Evolutionary conservation across 345 rosid genomes (phyloP).

Genomic region (Brassica carinata): DNA sequence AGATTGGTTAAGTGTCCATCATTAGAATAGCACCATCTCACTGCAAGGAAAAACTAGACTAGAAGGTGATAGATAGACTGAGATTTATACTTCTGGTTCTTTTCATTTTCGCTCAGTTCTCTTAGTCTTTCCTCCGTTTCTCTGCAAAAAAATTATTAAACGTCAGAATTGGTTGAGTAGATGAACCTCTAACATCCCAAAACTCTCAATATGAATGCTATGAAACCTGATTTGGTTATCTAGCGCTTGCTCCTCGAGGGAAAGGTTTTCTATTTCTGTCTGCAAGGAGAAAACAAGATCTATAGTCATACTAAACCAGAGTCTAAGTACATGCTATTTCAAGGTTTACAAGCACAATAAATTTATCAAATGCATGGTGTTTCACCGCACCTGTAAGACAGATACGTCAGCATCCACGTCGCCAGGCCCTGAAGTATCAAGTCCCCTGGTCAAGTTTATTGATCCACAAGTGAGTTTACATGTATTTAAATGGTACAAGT

Average conservation of each 20-base stretch:
- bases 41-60: not conserved
- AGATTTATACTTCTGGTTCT: constrained; percentile 67
- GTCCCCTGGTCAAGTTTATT: constrained; percentile 64
- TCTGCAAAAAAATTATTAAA: constrained; percentile 51
- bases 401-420: constrained; percentile 58
- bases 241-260: constrained; percentile 64
- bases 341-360: not conserved
- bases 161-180: constrained; percentile 41
- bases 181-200: constrained; percentile 19
- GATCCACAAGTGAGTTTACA: constrained; percentile 40
- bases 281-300: constrained; percentile 46
- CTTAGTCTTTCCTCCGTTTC: constrained; percentile 77
- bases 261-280: constrained; percentile 76
- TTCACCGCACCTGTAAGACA: constrained; percentile 60
- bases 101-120: constrained; percentile 76
- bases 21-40: constrained; percentile 24
- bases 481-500: constrained; percentile 9
- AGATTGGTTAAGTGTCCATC: constrained; percentile 28
- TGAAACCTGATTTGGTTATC: constrained; percentile 84
- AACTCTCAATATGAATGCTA: constrained; percentile 31
- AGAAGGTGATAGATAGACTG: not conserved
- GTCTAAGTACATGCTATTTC: not conserved
- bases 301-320: constrained; percentile 20
- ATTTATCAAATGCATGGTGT: constrained; percentile 2
- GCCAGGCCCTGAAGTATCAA: constrained; percentile 64